phyloP scores from a whole-genome alignment of 495 filamentous ascomycete species.

The Hypoxylon subgilvum region DNA sequence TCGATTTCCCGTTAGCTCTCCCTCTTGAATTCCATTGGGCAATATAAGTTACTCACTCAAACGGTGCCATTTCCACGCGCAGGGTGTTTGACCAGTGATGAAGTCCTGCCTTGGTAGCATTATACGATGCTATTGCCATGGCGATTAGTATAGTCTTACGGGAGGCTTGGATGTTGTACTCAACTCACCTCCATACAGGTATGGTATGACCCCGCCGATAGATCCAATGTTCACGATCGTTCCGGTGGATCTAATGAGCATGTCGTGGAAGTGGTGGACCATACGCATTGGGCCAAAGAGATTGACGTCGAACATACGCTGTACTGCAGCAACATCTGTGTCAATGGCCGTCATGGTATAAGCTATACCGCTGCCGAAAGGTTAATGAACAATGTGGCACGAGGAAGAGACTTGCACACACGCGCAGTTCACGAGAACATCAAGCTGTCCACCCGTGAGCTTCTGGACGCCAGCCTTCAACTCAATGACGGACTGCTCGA shows the following conservation, averaged over 20 bases:
- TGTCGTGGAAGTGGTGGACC: slow-evolving; percentile 41
- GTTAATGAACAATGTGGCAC: neutral
- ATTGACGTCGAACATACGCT: slow-evolving; percentile 46
- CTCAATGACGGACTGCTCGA: slow-evolving; percentile 20
- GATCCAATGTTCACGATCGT: slow-evolving; percentile 44
- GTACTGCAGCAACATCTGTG: slow-evolving; percentile 31
- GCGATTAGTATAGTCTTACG: neutral
- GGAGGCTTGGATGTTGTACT: too few species aligned
- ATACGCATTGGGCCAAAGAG: slow-evolving; percentile 47
- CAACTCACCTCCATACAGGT: slow-evolving; percentile 40
- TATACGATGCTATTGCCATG: slow-evolving; percentile 39
- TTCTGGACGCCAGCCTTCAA: slow-evolving; percentile 6
- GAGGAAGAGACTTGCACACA: slow-evolving; percentile 10
- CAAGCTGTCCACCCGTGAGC: slow-evolving; percentile 29
- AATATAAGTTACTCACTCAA: too few species aligned
- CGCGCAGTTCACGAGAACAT: slow-evolving; percentile 42
- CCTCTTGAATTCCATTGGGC: neutral
- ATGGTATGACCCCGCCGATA: slow-evolving; percentile 44
- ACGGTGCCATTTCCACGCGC: slow-evolving; percentile 43
- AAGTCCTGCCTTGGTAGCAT: slow-evolving; percentile 44
- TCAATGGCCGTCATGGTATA: slow-evolving; percentile 46
- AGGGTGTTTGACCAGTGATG: slow-evolving; percentile 43
- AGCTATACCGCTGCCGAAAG: slow-evolving; percentile 7
- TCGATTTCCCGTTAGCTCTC: neutral
- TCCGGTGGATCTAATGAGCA: slow-evolving; percentile 31